Percentiles rank a stretch among this genome's conserved stretches.
phyloP scores from a whole-genome alignment of 495 filamentous ascomycete genomes.

The Geoglossum glabrum region DNA sequence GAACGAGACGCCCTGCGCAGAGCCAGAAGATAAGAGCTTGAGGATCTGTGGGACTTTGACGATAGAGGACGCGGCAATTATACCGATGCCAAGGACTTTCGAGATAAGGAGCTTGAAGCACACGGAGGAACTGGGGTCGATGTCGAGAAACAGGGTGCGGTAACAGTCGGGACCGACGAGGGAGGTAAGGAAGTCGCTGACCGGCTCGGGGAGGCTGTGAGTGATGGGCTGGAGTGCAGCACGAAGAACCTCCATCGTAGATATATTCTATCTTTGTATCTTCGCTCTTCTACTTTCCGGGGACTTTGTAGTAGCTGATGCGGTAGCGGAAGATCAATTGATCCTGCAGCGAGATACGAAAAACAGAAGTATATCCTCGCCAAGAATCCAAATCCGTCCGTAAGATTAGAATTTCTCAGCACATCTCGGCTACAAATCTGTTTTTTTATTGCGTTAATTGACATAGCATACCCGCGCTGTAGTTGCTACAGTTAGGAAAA shows the following conservation, averaged over 20 bases:
- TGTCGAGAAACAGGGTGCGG: slow-evolving; percentile 54
- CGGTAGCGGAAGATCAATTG: too few relatives aligned
- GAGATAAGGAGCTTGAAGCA: slow-evolving; percentile 78
- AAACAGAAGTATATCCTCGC: too few relatives aligned
- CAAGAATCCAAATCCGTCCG: too few relatives aligned
- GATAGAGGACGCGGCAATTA: slow-evolving; percentile 67
- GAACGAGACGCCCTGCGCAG: slow-evolving; percentile 67
- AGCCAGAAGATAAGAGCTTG: slow-evolving; percentile 64
- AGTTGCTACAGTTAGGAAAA: too few relatives aligned
- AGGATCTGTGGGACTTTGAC: slow-evolving; percentile 94
- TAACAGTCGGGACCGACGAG: slow-evolving; percentile 75
- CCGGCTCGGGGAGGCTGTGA: slow-evolving; percentile 53
- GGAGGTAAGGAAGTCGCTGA: slow-evolving; percentile 52
- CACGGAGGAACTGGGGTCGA: slow-evolving; percentile 46
- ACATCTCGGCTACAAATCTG: too few relatives aligned
- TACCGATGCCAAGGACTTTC: slow-evolving; percentile 80
- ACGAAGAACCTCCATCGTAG: slow-evolving; percentile 32
- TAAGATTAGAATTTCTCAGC: too few relatives aligned
- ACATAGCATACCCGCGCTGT: too few relatives aligned
- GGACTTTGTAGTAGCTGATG: too few relatives aligned
- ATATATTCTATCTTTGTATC: not conserved
- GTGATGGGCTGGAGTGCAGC: slow-evolving; percentile 53
- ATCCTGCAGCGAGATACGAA: too few relatives aligned
- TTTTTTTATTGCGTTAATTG: too few relatives aligned
- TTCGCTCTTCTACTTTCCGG: not conserved